phyloP scores from a whole-genome alignment of 257 asterid genomes.

The Solanum pinnatisectum region DNA sequence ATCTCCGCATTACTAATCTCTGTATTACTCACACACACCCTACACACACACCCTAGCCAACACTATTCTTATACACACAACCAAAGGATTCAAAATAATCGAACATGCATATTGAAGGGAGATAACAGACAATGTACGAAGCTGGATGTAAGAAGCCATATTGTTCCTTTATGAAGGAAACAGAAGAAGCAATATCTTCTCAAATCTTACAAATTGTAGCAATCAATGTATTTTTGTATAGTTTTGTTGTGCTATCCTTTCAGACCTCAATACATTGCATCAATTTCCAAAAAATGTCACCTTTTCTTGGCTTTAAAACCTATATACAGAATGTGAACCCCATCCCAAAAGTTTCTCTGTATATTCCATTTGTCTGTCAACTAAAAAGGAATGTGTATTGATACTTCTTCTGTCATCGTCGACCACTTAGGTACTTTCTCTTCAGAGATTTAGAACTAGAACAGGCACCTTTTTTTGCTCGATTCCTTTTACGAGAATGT shows the following conservation, averaged over 20 bases:
- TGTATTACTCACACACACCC: background rate
- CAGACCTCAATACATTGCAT: background rate
- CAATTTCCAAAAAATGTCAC: background rate
- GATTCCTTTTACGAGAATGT: background rate
- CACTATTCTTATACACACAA: background rate
- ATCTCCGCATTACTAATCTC: background rate
- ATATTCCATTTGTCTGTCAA: background rate
- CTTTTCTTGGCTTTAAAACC: background rate
- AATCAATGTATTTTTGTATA: background rate
- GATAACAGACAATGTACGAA: background rate
- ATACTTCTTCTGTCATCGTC: background rate
- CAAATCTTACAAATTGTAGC: background rate
- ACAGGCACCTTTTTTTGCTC: background rate
- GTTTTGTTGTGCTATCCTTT: background rate
- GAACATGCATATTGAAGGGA: background rate
- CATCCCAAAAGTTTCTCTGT: background rate
- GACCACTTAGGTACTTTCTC: background rate
- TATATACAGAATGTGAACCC: background rate
- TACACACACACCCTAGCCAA: background rate
- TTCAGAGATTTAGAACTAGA: background rate
- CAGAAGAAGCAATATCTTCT: background rate
- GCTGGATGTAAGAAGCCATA: background rate
- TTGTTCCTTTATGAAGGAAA: background rate
- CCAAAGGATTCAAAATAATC: background rate
- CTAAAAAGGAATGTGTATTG: background rate